Conservation (phyloP, 2,329 filamentous ascomycete species). For the Colletotrichum gloeosporioides region DNA sequence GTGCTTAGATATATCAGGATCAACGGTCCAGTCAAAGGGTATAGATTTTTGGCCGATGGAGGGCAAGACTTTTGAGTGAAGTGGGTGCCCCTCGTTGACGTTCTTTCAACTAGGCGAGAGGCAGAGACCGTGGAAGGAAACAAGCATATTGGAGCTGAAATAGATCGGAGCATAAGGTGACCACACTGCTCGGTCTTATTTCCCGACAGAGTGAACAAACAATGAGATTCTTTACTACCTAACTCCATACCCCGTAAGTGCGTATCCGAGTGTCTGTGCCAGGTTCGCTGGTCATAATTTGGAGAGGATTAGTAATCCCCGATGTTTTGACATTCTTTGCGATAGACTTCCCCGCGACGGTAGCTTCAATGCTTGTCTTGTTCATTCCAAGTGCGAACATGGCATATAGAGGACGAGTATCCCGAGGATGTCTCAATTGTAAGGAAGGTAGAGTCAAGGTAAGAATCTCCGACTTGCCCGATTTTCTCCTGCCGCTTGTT, state of each 20-base stretch:
- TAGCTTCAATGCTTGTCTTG: background rate
- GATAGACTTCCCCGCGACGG: background rate
- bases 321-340: background rate
- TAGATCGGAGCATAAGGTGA: background rate
- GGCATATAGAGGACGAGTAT: background rate
- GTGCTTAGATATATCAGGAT: background rate
- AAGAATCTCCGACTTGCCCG: background rate
- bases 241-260: background rate
- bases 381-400: background rate
- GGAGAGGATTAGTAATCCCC: background rate
- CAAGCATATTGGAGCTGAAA: background rate
- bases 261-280: background rate
- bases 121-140: background rate
- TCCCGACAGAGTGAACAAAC: background rate
- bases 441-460: background rate
- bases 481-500: background rate
- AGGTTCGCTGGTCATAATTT: background rate
- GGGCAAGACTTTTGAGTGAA: background rate
- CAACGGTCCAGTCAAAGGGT: background rate
- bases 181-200: background rate
- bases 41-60: background rate
- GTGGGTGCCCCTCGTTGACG: background rate
- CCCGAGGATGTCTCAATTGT: background rate
- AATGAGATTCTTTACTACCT: background rate
- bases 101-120: background rate